Base-by-base conservation (phyloP, 495 filamentous ascomycete genomes). In the Parathielavia appendiculata region DNA sequence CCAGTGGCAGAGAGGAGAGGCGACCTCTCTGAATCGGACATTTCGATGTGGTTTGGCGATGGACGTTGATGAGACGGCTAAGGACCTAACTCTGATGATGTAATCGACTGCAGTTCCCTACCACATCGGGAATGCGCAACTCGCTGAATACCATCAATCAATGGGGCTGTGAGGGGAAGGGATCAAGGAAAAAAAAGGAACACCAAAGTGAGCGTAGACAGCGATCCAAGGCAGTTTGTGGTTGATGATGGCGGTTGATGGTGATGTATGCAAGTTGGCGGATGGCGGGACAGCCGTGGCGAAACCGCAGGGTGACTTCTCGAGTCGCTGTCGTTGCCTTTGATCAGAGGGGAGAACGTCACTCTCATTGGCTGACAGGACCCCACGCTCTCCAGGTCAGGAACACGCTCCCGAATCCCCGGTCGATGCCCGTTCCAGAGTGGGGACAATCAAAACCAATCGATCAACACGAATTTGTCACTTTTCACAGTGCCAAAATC, bases 21-120 rank as follows among this genome's bases (percentile, higher is more conserved):
- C 14, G 76, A 69, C 48, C 71, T 63, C 57, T 76, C 73, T 46
- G 73, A 67, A 43, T 77, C 72, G 19, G 79, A 63, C 79, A 81
- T 81, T n/a, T 67, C 35, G 19, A 20, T 32, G 17, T 53, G 32
- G 23, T 43, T n/a, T 12, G 19, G 30, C 14, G 13, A 22, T 46
- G 10, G 16, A 36, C 19, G 32, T 36, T n/a, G 47, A 32, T 12
- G n/a, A 49, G 38, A 38, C 50, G 39, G 41, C 8, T 44, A 34
- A 16, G 39, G 39, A 45, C 19, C 19, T 1, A 12, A 26, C 19
- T 22, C 44, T 16, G 23, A 58, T 63, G 54, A 60, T 55, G 62
- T 54, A 56, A 57, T 50, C 39, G 43, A 11, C 38, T 34, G 47
- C 16, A 51, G 16, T 54, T 41, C 20, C 45, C 57, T 54, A 65